Evolutionary conservation across 148 eudicot species (phyloP).

Genomic region (Camellia sinensis): DNA sequence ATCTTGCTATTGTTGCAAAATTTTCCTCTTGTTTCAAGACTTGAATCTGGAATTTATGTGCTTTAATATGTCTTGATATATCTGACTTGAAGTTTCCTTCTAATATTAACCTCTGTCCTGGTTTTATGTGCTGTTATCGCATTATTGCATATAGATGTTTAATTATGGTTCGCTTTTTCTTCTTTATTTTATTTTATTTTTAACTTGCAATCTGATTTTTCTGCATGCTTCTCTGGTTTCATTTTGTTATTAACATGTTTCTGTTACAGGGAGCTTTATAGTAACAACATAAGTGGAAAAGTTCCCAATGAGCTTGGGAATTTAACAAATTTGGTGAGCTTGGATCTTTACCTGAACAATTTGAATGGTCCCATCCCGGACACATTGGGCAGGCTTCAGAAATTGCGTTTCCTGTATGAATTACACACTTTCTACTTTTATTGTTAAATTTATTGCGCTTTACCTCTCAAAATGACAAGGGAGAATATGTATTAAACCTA

Average conservation of each 20-base stretch:
- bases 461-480: too few species aligned
- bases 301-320: constrained; percentile 76
- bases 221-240: neutral
- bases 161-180: neutral
- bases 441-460: neutral
- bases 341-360: constrained; percentile 77
- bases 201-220: neutral
- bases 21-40: neutral
- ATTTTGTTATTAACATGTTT: neutral
- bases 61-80: neutral
- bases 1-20: neutral
- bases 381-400: constrained; percentile 63
- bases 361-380: constrained; percentile 66
- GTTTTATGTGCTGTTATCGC: neutral
- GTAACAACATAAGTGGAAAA: constrained; percentile 67
- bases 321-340: constrained; percentile 65
- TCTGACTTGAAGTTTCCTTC: neutral
- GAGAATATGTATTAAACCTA: neutral
- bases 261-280: constrained; percentile 68
- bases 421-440: constrained; percentile 3
- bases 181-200: neutral
- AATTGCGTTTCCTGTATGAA: constrained; percentile 68
- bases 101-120: neutral
- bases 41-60: neutral
- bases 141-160: neutral